Conservation (phyloP, 129 eudicot species). For the Cynara cardunculus region DNA sequence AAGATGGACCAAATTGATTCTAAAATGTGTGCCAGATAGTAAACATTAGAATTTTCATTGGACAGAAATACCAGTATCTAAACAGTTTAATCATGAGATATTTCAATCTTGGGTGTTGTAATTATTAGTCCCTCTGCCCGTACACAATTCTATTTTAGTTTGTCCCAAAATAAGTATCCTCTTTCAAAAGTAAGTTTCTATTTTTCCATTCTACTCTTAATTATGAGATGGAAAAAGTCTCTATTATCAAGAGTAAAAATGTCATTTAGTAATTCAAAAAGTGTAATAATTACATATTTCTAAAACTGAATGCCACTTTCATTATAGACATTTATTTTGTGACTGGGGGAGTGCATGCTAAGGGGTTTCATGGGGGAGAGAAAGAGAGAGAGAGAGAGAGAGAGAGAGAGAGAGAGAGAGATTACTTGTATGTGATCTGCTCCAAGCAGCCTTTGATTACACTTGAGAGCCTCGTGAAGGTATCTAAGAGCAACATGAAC, state of each 20-base stretch:
- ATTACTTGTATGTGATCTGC: slow-evolving; percentile 95
- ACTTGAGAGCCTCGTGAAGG: slow-evolving; percentile 97
- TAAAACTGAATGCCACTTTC: no score
- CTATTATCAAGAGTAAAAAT: no score
- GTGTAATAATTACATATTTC: no score
- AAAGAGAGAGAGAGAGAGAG: slow-evolving; percentile 9
- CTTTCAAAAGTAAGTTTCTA: no score
- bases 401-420: slow-evolving; percentile 28
- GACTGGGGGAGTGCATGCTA: background rate
- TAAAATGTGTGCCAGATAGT: background rate
- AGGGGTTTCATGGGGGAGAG: background rate
- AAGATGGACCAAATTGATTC: background rate
- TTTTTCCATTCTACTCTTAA: no score
- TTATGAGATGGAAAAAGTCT: no score
- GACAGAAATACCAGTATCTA: background rate
- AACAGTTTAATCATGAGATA: background rate
- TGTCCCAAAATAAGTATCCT: no score
- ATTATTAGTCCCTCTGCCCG: background rate
- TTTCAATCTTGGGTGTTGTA: background rate
- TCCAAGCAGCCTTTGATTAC: slow-evolving; percentile 94
- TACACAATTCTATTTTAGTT: no score
- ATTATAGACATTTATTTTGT: no score
- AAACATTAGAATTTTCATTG: background rate
- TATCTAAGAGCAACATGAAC: slow-evolving; percentile 96
- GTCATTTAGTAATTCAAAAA: no score